phyloP scores from a whole-genome alignment of 2,329 filamentous ascomycete species.

The Epichloe scottii region DNA sequence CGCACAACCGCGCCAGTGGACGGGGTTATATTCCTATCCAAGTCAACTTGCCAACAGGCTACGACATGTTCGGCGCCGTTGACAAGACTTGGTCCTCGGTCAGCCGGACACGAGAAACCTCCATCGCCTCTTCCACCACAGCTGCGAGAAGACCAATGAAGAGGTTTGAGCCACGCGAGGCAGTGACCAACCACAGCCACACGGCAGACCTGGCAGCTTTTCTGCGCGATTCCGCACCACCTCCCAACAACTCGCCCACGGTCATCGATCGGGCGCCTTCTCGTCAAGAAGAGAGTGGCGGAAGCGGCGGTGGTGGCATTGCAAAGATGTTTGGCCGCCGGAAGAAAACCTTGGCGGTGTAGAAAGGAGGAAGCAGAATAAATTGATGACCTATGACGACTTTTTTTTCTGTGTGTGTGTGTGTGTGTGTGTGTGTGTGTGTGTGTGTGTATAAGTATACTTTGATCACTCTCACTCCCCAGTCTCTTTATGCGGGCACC shows the following conservation, averaged over 20 bases:
- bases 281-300: slow-evolving; percentile 19
- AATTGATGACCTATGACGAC: not conserved
- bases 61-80: slow-evolving; percentile 28
- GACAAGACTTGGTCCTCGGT: slow-evolving; percentile 9
- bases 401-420: too few species aligned
- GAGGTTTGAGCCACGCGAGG: slow-evolving; percentile 44
- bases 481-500: too few species aligned
- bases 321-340: slow-evolving; percentile 37
- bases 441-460: too few species aligned
- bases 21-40: slow-evolving; percentile 41
- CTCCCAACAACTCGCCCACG: slow-evolving; percentile 23
- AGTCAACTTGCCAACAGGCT: slow-evolving; percentile 32
- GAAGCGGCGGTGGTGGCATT: slow-evolving; percentile 25
- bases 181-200: slow-evolving; percentile 33
- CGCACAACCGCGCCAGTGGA: slow-evolving; percentile 26
- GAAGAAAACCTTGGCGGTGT: slow-evolving; percentile 31
- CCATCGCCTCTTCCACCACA: slow-evolving; percentile 14
- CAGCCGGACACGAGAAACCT: slow-evolving; percentile 10
- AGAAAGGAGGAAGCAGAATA: not conserved
- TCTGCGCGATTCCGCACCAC: slow-evolving; percentile 55
- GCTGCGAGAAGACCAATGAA: slow-evolving; percentile 38
- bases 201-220: slow-evolving; percentile 64
- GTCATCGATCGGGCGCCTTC: slow-evolving; percentile 12
- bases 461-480: too few species aligned
- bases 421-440: too few species aligned